These are phyloP conservation scores for Zalerion maritima DNA, from an alignment of 495 filamentous ascomycete species.

Conservation along the genomic window DNA sequence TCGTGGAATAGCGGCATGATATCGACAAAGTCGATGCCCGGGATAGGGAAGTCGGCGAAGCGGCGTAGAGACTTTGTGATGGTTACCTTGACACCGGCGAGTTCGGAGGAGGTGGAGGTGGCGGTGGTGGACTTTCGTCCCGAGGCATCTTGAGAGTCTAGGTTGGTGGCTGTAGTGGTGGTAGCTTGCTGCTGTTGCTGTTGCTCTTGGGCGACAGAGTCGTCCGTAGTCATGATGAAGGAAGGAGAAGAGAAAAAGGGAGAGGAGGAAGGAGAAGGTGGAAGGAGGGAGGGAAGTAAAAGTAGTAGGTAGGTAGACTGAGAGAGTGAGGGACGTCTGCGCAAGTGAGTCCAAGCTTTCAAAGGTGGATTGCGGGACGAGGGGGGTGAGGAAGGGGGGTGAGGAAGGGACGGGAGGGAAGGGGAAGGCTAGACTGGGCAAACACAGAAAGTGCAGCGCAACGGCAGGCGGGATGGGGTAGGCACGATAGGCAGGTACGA, in stretches of 20 bases:
- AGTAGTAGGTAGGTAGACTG: conserved; percentile 18
- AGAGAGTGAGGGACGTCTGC: conserved; percentile 9
- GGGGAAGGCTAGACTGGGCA: neutral
- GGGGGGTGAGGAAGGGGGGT: conserved; percentile 1
- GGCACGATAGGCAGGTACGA: neutral
- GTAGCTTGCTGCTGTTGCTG: conserved; percentile 4
- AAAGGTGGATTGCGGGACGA: neutral
- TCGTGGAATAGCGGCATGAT: conserved; percentile 93
- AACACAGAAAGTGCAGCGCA: no score
- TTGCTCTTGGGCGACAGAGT: conserved; percentile 15
- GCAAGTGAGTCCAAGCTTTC: conserved; percentile 4
- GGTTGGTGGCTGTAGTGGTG: conserved; percentile 14
- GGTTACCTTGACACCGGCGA: conserved; percentile 83
- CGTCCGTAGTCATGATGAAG: conserved; percentile 38
- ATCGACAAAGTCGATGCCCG: conserved; percentile 94
- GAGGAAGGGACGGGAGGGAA: neutral
- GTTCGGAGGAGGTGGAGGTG: conserved; percentile 69
- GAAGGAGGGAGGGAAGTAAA: conserved; percentile 15
- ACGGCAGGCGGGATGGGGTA: no score
- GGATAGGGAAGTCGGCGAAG: conserved; percentile 87
- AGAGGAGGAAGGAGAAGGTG: conserved; percentile 18
- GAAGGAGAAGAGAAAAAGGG: conserved; percentile 15
- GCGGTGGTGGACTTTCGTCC: conserved; percentile 42
- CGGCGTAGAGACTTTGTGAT: conserved; percentile 39
- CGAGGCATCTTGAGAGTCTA: conserved; percentile 36